A percentile compares a stretch with the other conserved stretches of the same genome.
phyloP scores from a whole-genome alignment of 352 stramenopile genomes.

The Pilasporangium apinafurcum region DNA sequence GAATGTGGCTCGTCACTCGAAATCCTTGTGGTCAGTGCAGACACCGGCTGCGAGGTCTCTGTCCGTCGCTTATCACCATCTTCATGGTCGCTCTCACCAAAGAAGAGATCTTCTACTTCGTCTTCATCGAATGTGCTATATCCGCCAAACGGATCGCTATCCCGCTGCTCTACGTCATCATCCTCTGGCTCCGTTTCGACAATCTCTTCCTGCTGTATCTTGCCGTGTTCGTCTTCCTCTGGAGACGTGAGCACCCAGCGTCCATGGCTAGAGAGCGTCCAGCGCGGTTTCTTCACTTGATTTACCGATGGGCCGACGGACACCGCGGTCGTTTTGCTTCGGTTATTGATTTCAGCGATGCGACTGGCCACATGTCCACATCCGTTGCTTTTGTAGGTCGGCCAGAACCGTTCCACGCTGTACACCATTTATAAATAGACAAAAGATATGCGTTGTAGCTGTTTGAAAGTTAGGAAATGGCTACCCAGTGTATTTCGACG shows the following conservation, averaged over 20 bases:
- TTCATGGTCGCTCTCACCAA: conserved; percentile 10
- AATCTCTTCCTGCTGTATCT: conserved; percentile 18
- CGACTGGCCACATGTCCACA: too few relatives aligned
- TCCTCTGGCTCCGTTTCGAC: conserved; percentile 38
- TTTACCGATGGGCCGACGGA: too few relatives aligned
- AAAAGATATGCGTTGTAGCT: too few relatives aligned
- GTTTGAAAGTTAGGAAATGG: too few relatives aligned
- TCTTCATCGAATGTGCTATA: conserved; percentile 29
- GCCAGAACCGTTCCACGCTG: too few relatives aligned
- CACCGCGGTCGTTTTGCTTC: not conserved
- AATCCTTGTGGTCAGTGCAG: too few relatives aligned
- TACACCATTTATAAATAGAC: too few relatives aligned
- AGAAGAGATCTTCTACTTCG: conserved; percentile 11
- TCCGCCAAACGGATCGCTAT: conserved; percentile 19
- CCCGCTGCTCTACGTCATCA: conserved; percentile 21
- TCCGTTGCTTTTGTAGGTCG: too few relatives aligned
- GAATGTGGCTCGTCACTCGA: too few relatives aligned
- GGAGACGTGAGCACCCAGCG: too few relatives aligned
- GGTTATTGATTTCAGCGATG: not conserved
- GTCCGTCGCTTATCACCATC: conserved; percentile 4
- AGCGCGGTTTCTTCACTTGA: not conserved
- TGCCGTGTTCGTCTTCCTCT: not conserved
- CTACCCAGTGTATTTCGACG: too few relatives aligned
- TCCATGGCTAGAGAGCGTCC: not conserved
- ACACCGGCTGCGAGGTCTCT: not conserved